These are phyloP conservation scores for Apostasia shenzhenica DNA, from an alignment of 106 monocot species.

Conservation along the genomic window DNA sequence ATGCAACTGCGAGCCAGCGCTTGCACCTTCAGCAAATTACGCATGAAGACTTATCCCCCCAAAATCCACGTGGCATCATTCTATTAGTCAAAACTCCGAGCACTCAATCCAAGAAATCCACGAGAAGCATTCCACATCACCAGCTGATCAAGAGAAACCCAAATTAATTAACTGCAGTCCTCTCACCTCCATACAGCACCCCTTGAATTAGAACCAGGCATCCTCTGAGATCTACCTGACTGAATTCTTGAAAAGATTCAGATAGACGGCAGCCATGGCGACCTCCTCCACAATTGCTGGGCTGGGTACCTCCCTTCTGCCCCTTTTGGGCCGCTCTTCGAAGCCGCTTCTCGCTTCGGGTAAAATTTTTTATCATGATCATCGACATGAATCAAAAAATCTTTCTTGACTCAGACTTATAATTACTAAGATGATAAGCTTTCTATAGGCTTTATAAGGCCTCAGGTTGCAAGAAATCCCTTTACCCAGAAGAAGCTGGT, in stretches of 20 bases:
- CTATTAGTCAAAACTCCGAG: conserved; percentile 7
- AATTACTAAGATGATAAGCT: background rate
- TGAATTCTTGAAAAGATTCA: background rate
- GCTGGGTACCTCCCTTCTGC: conserved; percentile 22
- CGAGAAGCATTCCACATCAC: conserved; percentile 29
- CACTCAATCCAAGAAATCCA: conserved; percentile 34
- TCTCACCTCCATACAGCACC: background rate
- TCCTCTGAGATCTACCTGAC: too few relatives aligned
- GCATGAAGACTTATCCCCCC: background rate
- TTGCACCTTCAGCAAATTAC: too few relatives aligned
- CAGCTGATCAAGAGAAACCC: background rate
- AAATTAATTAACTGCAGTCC: background rate
- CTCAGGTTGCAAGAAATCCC: conserved; percentile 50
- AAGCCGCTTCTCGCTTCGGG: conserved; percentile 30
- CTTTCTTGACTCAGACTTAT: background rate
- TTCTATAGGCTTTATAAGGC: conserved; percentile 43
- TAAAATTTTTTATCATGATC: background rate
- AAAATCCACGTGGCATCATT: conserved; percentile 23
- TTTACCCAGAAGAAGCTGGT: conserved; percentile 30
- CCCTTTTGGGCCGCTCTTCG: conserved; percentile 13
- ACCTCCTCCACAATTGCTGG: conserved; percentile 36
- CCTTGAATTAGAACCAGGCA: background rate
- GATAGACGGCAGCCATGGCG: conserved; percentile 49
- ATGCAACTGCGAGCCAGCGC: too few relatives aligned
- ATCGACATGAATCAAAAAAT: background rate